Conservation (phyloP, 192 early-diverging fungal species). For the Coemansia sp. region DNA sequence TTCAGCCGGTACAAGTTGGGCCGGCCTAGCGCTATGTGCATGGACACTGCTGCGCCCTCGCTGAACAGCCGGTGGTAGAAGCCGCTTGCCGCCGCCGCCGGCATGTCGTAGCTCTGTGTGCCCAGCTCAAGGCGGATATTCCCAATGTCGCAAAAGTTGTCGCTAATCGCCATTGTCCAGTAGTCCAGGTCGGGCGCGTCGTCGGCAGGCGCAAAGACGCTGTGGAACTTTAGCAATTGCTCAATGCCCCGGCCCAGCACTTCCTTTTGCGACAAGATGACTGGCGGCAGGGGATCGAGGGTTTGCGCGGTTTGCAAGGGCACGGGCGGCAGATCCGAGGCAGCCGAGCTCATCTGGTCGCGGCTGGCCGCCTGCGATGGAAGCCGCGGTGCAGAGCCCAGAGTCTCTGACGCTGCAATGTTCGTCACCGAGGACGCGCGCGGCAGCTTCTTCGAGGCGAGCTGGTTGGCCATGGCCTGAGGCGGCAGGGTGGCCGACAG, state of each 20-base stretch:
- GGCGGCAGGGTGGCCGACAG: neutral
- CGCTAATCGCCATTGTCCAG: slow-evolving; percentile 23
- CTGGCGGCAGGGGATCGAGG: neutral
- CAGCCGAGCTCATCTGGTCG: neutral
- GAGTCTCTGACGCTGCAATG: neutral
- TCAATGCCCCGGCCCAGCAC: slow-evolving; percentile 32
- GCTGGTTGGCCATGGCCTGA: neutral
- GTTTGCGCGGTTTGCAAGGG: neutral
- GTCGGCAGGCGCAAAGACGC: slow-evolving; percentile 6
- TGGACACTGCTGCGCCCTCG: slow-evolving; percentile 28
- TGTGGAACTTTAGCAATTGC: slow-evolving; percentile 42
- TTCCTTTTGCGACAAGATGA: slow-evolving; percentile 1
- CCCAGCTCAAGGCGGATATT: slow-evolving; percentile 36
- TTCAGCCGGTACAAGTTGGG: slow-evolving; percentile 12
- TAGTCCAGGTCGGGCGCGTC: slow-evolving; percentile 17
- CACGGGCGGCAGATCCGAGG: neutral
- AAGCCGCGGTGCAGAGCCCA: neutral
- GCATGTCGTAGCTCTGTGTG: slow-evolving; percentile 41
- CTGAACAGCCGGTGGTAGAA: slow-evolving; percentile 49
- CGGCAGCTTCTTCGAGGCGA: neutral
- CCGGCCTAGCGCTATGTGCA: slow-evolving; percentile 37
- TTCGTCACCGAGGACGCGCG: neutral
- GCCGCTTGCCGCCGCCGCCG: slow-evolving; percentile 30
- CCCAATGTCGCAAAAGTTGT: slow-evolving; percentile 19
- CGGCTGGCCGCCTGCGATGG: neutral